Evolutionary conservation across 331 rosid genomes (phyloP).

Genomic region (Pyrus hybrid): DNA sequence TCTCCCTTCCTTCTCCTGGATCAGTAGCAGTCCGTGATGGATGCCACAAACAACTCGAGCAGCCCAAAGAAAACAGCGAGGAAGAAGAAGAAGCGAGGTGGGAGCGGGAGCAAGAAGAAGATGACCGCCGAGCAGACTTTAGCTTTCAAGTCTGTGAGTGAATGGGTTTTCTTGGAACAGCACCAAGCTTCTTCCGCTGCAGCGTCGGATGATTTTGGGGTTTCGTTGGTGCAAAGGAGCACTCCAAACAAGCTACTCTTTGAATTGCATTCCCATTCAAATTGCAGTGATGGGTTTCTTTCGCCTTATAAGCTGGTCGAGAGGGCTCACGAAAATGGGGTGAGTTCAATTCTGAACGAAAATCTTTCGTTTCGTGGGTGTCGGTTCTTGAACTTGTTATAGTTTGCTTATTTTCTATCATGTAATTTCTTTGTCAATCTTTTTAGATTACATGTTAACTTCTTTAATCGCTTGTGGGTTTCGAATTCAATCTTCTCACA

Average conservation of each 20-base stretch:
- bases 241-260: slow-evolving; percentile 50
- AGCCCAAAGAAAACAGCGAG: slow-evolving; percentile 22
- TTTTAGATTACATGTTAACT: neutral
- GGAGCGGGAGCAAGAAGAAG: slow-evolving; percentile 72
- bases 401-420: neutral
- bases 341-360: slow-evolving; percentile 26
- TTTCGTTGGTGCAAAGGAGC: slow-evolving; percentile 34
- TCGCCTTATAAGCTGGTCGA: slow-evolving; percentile 87
- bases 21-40: slow-evolving; percentile 30
- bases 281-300: slow-evolving; percentile 89
- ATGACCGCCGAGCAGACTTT: slow-evolving; percentile 72
- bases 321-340: slow-evolving; percentile 83
- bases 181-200: slow-evolving; percentile 37
- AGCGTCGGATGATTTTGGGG: slow-evolving; percentile 68
- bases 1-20: neutral
- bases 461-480: neutral
- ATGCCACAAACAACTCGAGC: slow-evolving; percentile 36
- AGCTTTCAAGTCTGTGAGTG: slow-evolving; percentile 66
- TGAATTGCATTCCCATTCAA: slow-evolving; percentile 89
- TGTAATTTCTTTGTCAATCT: neutral
- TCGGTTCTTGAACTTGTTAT: neutral
- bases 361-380: neutral
- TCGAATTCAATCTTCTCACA: neutral
- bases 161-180: slow-evolving; percentile 63
- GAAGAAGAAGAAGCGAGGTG: slow-evolving; percentile 74